Base-by-base conservation (phyloP, 2,329 filamentous ascomycete genomes). In the Thermothelomyces thermophilus region DNA sequence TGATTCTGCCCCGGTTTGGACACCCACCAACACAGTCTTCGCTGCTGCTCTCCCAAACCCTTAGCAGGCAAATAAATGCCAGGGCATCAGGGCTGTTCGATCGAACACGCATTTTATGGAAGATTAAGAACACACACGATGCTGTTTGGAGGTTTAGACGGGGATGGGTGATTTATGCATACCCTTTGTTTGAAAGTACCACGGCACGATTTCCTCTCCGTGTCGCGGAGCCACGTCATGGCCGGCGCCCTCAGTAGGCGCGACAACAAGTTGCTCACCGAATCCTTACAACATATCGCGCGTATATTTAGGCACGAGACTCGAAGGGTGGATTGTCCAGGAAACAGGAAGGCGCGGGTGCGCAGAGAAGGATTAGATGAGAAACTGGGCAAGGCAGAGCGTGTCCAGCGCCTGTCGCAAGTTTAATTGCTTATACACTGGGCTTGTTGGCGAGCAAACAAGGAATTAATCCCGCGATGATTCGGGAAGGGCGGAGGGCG, bases 121-220 rank as follows among this genome's bases (percentile, higher is more conserved):
- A 48, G 50, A 33, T 19, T 55, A 36, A 50, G 49, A 41, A 53
- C 54, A 55, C 50, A 53, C 46, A 55, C 50, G 50, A 48, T 58
- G 56, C 52, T 51, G 50, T 46, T n/a, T 42, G 31, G 22, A 19
- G 31, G 30, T 43, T 48, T 49, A 50, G 47, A 42, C 26, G 47
- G 56, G 56, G 53, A 31, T 17, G 44, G 54, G 39, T 53, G 55
- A 50, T 53, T 56, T 46, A 58, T 58, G 53, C 59, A 61, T 61
- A 61, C 59, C 59, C 59, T 58, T 58, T 7, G 51, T 31, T 52
- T 28, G n/a, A n/a, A n/a, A n/a, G 50, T 43, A 50, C 28, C 54
- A 39, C 48, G 49, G 36, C 48, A 48, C 17, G 30, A n/a, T 45
- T 39, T 44, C 36, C 41, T 49, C 40, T 46, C 42, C 39, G 47